A percentile compares a stretch with the other conserved stretches of the same genome.
These are phyloP conservation scores for Phytophthora citrophthora DNA, from an alignment of 352 stramenopile genomes.

Conservation along the genomic window DNA sequence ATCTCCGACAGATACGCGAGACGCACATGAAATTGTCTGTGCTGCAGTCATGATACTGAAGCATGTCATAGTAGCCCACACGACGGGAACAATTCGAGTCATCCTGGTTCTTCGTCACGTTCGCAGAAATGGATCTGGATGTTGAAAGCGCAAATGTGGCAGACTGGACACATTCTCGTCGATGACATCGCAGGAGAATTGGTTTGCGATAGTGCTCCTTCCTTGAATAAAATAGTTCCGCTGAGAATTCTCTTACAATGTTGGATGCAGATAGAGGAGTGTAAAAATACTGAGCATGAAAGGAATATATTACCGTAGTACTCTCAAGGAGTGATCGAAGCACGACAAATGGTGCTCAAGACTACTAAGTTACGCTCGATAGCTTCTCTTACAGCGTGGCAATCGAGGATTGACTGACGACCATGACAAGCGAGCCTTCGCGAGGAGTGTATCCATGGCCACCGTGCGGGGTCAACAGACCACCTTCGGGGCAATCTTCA, in stretches of 20 bases:
- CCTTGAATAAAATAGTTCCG: conserved; percentile 15
- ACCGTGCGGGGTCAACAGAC: conserved; percentile 22
- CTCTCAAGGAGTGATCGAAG: conserved; percentile 21
- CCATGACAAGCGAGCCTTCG: conserved; percentile 38
- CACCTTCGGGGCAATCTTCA: conserved; percentile 13
- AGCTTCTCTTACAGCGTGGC: conserved; percentile 32
- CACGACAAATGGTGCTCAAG: conserved; percentile 13
- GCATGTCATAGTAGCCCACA: conserved; percentile 9
- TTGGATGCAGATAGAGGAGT: too few relatives aligned
- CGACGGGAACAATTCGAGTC: neutral
- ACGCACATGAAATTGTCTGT: conserved; percentile 6
- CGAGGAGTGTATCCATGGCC: conserved; percentile 29
- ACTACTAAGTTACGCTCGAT: conserved; percentile 6
- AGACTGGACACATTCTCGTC: neutral
- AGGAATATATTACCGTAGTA: conserved; percentile 27
- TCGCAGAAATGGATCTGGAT: neutral
- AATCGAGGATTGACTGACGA: conserved; percentile 44
- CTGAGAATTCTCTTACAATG: conserved; percentile 15
- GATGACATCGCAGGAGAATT: conserved; percentile 7
- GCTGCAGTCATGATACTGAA: conserved; percentile 4
- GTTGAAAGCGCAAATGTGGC: conserved; percentile 1
- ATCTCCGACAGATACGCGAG: conserved; percentile 26
- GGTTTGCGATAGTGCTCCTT: conserved; percentile 3
- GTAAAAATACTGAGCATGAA: conserved; percentile 1
- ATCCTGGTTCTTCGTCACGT: conserved; percentile 8